Evolutionary conservation across 2,329 filamentous ascomycete species (phyloP).

Genomic region (Claviceps monticola): DNA sequence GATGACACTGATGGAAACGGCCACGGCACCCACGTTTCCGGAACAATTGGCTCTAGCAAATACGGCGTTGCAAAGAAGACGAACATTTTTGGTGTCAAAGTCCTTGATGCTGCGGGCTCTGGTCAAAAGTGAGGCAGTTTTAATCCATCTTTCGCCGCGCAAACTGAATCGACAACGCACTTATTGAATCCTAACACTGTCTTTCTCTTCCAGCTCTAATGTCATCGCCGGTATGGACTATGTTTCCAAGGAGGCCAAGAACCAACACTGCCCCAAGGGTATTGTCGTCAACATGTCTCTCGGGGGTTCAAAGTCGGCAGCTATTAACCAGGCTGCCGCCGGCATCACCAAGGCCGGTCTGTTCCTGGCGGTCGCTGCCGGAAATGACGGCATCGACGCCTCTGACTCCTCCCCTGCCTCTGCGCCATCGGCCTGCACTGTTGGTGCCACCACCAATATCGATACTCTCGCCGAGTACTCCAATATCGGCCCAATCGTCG

Average conservation of each 20-base stretch:
- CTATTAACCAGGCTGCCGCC: conserved; percentile 34
- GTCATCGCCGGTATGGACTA: conserved; percentile 32
- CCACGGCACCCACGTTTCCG: conserved; percentile 34
- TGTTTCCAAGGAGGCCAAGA: conserved; percentile 21
- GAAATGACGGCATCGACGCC: conserved; percentile 33
- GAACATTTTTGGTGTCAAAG: conserved; percentile 30
- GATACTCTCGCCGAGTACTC: conserved; percentile 31
- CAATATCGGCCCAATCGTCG: conserved; percentile 33
- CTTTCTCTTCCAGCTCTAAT: conserved; percentile 17
- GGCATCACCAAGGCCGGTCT: conserved; percentile 28
- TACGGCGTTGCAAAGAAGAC: conserved; percentile 34
- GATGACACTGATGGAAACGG: conserved; percentile 27
- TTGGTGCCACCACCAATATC: conserved; percentile 27
- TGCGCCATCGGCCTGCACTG: conserved; percentile 31
- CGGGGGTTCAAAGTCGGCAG: conserved; percentile 29
- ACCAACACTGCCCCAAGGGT: conserved; percentile 25
- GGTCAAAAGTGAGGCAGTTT: conserved; percentile 22
- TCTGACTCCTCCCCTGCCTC: conserved; percentile 30
- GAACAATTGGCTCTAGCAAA: conserved; percentile 27
- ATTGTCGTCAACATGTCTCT: conserved; percentile 41
- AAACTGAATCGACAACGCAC: neutral
- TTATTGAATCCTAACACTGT: neutral
- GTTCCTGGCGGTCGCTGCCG: conserved; percentile 41
- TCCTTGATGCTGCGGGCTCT: conserved; percentile 24
- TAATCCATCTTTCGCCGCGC: neutral